Evolutionary conservation across 805 yeast genomes (phyloP).

Genomic region (Pichia exigua): DNA sequence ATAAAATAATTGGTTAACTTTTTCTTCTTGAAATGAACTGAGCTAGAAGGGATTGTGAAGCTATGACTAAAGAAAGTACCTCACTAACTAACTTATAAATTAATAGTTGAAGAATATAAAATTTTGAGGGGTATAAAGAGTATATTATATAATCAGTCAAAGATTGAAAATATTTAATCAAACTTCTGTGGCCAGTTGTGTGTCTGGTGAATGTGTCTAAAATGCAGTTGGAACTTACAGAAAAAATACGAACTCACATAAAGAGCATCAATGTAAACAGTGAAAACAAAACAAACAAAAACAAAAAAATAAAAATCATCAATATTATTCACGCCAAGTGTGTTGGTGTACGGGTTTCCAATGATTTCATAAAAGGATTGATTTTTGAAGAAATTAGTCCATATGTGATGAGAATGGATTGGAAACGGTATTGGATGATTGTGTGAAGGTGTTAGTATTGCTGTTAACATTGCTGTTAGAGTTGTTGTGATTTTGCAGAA

Average conservation of each 20-base stretch:
- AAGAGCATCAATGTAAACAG: neutral
- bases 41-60: neutral
- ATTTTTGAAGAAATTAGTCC: neutral
- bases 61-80: neutral
- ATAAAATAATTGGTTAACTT: too few relatives aligned
- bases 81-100: neutral
- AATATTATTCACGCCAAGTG: neutral
- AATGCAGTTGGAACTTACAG: neutral
- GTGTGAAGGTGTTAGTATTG: neutral
- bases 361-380: neutral
- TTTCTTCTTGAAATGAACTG: too few relatives aligned
- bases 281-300: neutral
- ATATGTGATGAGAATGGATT: neutral
- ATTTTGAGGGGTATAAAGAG: neutral
- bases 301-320: neutral
- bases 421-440: neutral
- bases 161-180: neutral
- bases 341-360: neutral
- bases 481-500: constrained; percentile 2
- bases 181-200: neutral
- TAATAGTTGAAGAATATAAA: neutral
- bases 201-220: neutral
- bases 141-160: neutral
- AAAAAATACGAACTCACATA: neutral
- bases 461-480: neutral